A percentile compares a stretch with the other conserved stretches of the same genome.
Conservation (phyloP, 2,329 filamentous ascomycete species). For the Arthrinium puccinioides region DNA sequence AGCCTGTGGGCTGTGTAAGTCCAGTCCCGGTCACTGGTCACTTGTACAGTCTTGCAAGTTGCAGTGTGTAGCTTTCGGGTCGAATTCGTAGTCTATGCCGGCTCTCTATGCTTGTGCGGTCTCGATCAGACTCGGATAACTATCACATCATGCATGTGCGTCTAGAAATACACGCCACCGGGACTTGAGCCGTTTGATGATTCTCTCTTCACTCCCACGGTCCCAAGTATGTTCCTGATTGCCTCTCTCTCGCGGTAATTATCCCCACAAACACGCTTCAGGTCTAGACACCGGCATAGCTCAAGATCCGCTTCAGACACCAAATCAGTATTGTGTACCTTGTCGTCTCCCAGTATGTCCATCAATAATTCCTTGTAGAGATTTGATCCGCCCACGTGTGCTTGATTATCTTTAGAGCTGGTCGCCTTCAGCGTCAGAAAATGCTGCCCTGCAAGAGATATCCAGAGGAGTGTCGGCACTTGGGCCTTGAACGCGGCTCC, state of each 20-base stretch:
- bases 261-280: not conserved
- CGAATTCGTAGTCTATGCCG: too few species aligned
- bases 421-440: not conserved
- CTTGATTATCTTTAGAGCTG: not conserved
- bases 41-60: too few species aligned
- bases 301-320: conserved; percentile 7
- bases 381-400: too few species aligned
- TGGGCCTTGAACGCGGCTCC: not conserved
- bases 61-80: too few species aligned
- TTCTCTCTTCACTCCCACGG: not conserved
- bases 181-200: too few species aligned
- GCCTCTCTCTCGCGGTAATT: not conserved
- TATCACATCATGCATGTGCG: too few species aligned
- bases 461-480: conserved; percentile 6
- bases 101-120: too few species aligned
- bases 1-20: too few species aligned
- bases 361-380: conserved; percentile 3
- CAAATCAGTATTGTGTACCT: conserved; percentile 1
- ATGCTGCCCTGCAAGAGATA: conserved; percentile 4
- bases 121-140: too few species aligned
- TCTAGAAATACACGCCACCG: too few species aligned
- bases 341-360: not conserved
- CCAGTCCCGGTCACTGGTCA: too few species aligned
- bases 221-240: not conserved
- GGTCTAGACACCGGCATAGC: conserved; percentile 1